Base-by-base conservation (phyloP, 768 basidiomycete species). In the Suillus tomentosus region DNA sequence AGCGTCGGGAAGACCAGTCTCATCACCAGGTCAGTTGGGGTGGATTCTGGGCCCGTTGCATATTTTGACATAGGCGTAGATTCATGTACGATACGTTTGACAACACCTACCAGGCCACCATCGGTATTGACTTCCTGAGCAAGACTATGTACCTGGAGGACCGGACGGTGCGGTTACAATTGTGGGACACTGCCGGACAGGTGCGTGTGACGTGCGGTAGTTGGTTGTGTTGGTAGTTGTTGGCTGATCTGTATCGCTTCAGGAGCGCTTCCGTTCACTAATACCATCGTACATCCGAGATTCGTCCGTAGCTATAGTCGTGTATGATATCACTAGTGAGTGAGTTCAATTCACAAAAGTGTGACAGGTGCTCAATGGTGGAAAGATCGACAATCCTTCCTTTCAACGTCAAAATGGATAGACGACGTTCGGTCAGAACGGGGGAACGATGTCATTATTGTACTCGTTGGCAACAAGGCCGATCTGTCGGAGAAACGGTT, bases 71-170 rank as follows among this genome's bases (percentile, higher is more conserved):
- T 54, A 22, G 27, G 19, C 34, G 40, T 69, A 96, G 94, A 79
- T 92, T 93, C 76, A 96, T 99, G 97, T 99, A 99, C 76, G 97
- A 99, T 79, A 99, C 97, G 1, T 99, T 99, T 77, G 97, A 99
- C 83, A 99, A 99, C 78, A 99, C 96, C 51, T 99, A 99, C 77
- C 94, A 95, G 75, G 95, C 95, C 22, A 96, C 95, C 11, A 96
- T 96, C 74, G 95, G 96, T 64, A 99, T 99, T 78, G 97, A 99
- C 80, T 99, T 99, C 77, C 82, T 99, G 79, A 96, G 95, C 81
- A 99, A 99, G 84, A 99, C 97, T 0, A 96, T 99, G 94, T 99
- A 99, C 78, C 84, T 99, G 63, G 97, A 99, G 74, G 97, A 99
- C 80, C 84, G 97, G 71, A 99, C 97, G 1, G 96, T 99, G 55